These are phyloP conservation scores for Nannochloris sp. DNA, from an alignment of 139 green algal genomes.

Conservation along the genomic window DNA sequence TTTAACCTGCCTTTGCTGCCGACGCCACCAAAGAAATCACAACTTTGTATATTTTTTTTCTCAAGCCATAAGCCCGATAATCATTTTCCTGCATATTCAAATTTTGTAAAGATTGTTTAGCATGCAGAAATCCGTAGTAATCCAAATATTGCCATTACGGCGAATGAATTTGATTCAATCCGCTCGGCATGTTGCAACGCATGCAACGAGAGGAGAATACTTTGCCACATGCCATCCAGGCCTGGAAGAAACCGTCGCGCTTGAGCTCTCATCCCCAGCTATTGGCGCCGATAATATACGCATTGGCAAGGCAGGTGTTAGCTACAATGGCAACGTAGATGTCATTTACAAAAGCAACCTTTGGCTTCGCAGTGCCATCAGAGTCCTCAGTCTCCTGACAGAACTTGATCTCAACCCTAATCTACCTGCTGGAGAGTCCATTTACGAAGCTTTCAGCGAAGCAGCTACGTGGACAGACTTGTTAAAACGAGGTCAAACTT, in stretches of 20 bases:
- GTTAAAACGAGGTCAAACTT: slow-evolving; percentile 27
- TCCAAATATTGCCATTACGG: no score
- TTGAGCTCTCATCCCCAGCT: slow-evolving; percentile 39
- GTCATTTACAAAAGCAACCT: slow-evolving; percentile 63
- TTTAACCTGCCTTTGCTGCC: no score
- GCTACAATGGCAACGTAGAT: slow-evolving; percentile 31
- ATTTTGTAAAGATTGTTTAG: no score
- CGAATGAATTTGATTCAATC: no score
- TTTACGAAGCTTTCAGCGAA: slow-evolving; percentile 57
- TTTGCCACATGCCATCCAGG: slow-evolving; percentile 77
- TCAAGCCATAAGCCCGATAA: no score
- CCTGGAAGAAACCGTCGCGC: slow-evolving; percentile 61
- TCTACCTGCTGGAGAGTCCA: slow-evolving; percentile 26
- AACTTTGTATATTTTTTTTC: no score
- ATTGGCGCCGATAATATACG: slow-evolving; percentile 38
- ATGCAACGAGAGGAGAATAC: no score
- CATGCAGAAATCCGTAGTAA: no score
- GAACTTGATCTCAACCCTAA: slow-evolving; percentile 41
- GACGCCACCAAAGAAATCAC: no score
- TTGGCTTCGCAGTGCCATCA: slow-evolving; percentile 58
- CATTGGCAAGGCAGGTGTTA: slow-evolving; percentile 40
- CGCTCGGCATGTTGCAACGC: no score
- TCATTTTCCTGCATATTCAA: no score
- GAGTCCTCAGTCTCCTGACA: slow-evolving; percentile 59
- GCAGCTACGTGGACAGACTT: slow-evolving; percentile 47